Percentiles rank a stretch among this genome's conserved stretches.
Evolutionary conservation across 2,329 filamentous ascomycete species (phyloP).

Genomic region (Chaetomiaceae sp.): DNA sequence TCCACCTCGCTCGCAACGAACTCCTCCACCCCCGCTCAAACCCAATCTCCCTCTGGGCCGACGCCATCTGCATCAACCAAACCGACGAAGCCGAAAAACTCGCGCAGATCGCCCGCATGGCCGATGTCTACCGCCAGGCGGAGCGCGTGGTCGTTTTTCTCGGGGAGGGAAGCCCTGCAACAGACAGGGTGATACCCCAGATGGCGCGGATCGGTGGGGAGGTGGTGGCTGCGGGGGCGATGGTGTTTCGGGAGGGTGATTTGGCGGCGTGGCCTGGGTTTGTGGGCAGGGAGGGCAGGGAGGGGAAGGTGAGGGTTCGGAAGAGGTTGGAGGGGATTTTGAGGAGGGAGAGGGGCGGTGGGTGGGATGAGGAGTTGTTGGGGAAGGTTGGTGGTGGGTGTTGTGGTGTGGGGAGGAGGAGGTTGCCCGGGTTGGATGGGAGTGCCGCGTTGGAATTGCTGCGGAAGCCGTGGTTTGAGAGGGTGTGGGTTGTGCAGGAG

Average conservation of each 20-base stretch:
- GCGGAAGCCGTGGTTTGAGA: neutral
- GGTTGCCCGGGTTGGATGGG: neutral
- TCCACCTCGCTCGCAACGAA: too few species aligned
- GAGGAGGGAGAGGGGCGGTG: neutral
- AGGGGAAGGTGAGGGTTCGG: neutral
- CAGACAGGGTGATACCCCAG: neutral
- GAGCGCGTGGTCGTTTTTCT: neutral
- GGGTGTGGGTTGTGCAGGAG: neutral
- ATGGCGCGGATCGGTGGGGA: neutral
- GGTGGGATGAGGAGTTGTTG: neutral
- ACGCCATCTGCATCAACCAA: conserved; percentile 7
- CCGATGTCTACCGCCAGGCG: neutral
- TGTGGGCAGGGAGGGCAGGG: neutral
- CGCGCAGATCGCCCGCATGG: neutral
- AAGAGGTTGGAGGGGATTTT: neutral
- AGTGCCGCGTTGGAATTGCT: neutral
- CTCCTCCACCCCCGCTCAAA: too few species aligned
- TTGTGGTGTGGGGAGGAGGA: too few species aligned
- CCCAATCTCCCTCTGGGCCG: neutral
- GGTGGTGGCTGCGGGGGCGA: neutral
- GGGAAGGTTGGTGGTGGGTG: too few species aligned
- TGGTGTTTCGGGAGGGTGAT: neutral
- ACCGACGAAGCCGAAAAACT: neutral
- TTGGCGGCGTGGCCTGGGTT: neutral
- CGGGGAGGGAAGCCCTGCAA: neutral